Base-by-base conservation (phyloP, 1,284 basidiomycete genomes). In the Cryptococcus sp. region DNA sequence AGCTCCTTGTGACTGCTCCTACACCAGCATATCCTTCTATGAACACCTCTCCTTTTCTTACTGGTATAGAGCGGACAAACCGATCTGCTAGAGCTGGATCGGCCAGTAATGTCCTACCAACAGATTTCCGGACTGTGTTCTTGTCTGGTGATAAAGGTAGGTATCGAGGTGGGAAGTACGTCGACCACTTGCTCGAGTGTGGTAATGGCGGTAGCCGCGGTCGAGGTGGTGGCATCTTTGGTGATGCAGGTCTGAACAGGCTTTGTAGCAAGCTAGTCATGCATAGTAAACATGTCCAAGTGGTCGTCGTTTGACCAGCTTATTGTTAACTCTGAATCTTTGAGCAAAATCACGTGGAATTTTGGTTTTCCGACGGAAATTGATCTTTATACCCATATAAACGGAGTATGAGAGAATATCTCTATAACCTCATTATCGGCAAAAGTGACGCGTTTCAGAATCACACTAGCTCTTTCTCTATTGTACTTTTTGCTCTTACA, bases 191-290 rank as follows among this genome's bases (percentile, higher is more conserved):
- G 26, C 39, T 13, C 11, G 59, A 15, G 10, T 52, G 54, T 0
- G 74, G 74, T 3, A 76, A 57, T 15, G 74, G 74, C 6, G 74
- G 74, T 4, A 76, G 58, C 43, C 64, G 57, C 22, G 62, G 63
- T 64, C 69, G 69, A 16, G 58, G 29, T 10, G 15, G 52, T 23
- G 20, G 39, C 17, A 44, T 41, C 41, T 40, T 37, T 10, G 34
- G 17, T 22, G 48, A 50, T 34, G 48, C 48, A 34, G 8, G 2
- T 7, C 13, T 7, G 2, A 13, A 7, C 29, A 34, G 13, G 29
- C 5, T 10, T 7, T 10, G 29, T 34, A 10, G n/a, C n/a, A n/a
- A n/a, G n/a, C n/a, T 34, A 10, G 29, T 34, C n/a, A 34, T 34
- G 26, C 10, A 34, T 34, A 10, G 29, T 34, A 34, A 34, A 13